Evolutionary conservation across 1,284 basidiomycete genomes (phyloP), one percentile per base, ranked within the genome.

Genomic region (Pholiota adiposa): DNA sequence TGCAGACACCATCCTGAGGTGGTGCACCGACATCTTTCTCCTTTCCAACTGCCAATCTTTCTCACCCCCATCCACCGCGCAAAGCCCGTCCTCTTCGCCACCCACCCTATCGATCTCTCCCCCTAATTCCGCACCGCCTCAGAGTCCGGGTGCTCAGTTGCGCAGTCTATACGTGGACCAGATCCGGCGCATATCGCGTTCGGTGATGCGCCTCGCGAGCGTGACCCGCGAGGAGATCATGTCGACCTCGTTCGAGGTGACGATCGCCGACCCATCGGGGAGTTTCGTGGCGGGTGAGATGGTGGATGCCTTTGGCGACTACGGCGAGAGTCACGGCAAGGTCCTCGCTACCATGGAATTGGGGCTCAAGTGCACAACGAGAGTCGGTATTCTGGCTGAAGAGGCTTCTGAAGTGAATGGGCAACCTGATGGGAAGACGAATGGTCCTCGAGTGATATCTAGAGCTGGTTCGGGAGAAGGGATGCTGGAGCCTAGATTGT

Each of bases 321-420:
- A 85, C 66, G 83, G 79, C n/a, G 70, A 77, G 18, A 80, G 81
- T 14, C 75, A 72, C 46, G 84, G 82, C 2, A 64, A 72, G 1
- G 81, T 90, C 44, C 70, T 90, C 38, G 86, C 84, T 61, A 88
- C 88, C 27, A 89, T 86, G n/a, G 88, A 90, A 70, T 65, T 90
- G 36, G 89, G 88, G 1, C 70, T 90, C 62, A 79, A 82, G 57
- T 89, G 88, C 60, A 82, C 83, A 38, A 87, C 85, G 40, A 77
- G 82, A 54, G 81, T 77, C 8, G 61, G 61, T 12, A 60, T 61
- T 36, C 52, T 69, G 23, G 53, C 51, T 11, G 46, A 52, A 18
- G 59, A 59, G 1, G 31, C 34, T 19, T n/a, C 54, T 0, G 61
- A 64, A 41, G 49, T 36, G 8, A 59, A 36, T 51, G 56, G 56